Evolutionary conservation across 2,329 filamentous ascomycete genomes (phyloP).

Genomic region (Ophiostoma montium): DNA sequence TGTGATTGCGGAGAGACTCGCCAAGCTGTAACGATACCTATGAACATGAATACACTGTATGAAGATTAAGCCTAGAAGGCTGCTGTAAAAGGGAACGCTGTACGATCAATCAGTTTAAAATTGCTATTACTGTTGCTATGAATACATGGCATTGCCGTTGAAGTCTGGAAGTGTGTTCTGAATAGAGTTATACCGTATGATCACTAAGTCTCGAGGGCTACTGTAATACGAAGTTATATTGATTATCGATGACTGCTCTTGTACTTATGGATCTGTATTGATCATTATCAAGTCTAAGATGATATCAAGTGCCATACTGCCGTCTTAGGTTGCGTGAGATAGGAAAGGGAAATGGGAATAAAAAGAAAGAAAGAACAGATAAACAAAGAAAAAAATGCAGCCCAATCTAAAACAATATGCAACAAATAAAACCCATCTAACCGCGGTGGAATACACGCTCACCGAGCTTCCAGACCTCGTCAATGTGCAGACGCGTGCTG

Average conservation of each 20-base stretch:
- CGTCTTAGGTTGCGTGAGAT: background rate
- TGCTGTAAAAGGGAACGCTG: no score
- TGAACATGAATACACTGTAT: background rate
- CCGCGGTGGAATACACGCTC: slow-evolving; percentile 26
- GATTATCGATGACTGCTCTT: no score
- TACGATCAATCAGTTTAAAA: no score
- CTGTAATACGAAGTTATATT: no score
- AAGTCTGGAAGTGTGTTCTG: no score
- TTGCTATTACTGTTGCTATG: no score
- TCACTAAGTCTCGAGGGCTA: no score
- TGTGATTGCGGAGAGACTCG: slow-evolving; percentile 18
- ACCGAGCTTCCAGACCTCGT: slow-evolving; percentile 73
- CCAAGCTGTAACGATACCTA: background rate
- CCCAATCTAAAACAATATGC: background rate
- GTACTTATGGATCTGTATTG: no score
- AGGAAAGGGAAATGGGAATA: background rate
- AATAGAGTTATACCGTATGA: no score
- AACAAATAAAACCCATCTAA: background rate
- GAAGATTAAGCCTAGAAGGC: background rate
- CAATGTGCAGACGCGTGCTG: slow-evolving; percentile 40
- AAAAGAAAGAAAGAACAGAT: background rate
- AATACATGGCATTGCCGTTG: no score
- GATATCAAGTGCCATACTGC: background rate
- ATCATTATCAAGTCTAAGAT: no score
- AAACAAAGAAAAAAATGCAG: background rate